Conservation (phyloP, 1,139 yeast species). For the Sugiyamaella novakii region DNA sequence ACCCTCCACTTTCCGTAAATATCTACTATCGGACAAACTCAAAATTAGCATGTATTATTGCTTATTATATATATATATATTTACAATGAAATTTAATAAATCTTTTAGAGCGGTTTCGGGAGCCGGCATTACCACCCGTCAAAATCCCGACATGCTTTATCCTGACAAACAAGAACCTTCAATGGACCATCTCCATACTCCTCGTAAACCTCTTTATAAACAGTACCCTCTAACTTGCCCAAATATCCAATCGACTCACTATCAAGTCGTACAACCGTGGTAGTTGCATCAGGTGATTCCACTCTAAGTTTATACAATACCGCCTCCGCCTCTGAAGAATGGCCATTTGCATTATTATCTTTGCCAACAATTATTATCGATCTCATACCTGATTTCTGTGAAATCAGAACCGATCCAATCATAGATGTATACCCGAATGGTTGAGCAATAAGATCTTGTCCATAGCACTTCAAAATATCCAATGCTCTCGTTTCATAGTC, state of each 20-base stretch:
- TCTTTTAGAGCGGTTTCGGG: no score
- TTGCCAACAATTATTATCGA: constrained; percentile 32
- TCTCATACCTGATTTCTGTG: constrained; percentile 28
- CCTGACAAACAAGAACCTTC: constrained; percentile 30
- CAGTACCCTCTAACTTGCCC: constrained; percentile 20
- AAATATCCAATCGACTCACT: constrained; percentile 26
- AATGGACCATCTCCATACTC: constrained; percentile 28
- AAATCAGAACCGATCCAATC: constrained; percentile 32
- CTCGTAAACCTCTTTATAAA: constrained; percentile 32
- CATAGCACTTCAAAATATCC: constrained; percentile 36
- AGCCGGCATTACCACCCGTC: background rate
- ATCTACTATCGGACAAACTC: no score
- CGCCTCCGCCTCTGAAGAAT: constrained; percentile 20
- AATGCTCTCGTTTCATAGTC: constrained; percentile 34
- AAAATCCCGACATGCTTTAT: constrained; percentile 25
- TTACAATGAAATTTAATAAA: constrained; percentile 9
- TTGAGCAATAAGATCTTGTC: constrained; percentile 39
- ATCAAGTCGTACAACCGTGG: constrained; percentile 28
- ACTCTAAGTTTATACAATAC: constrained; percentile 19
- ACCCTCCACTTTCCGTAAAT: no score
- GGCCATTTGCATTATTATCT: constrained; percentile 21
- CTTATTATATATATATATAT: constrained; percentile 15
- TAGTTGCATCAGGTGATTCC: constrained; percentile 23
- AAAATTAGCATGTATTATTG: constrained; percentile 10
- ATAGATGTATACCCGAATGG: constrained; percentile 40